Percentiles rank a stretch among this genome's conserved stretches.
Evolutionary conservation across 352 stramenopile species (phyloP).

Genomic region (Globisporangium uncinulatum): DNA sequence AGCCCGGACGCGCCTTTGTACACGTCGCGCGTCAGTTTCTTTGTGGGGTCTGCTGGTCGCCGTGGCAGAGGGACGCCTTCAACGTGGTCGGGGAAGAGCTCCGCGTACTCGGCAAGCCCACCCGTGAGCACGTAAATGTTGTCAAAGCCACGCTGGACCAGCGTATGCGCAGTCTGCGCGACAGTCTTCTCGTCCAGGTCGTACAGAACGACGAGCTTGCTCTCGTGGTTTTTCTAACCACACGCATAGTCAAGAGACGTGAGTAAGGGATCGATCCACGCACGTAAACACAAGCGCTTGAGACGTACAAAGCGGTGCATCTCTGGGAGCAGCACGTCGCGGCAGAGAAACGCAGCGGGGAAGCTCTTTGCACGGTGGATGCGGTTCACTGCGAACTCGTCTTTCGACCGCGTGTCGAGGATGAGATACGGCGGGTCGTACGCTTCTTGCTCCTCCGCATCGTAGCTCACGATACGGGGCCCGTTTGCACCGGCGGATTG

Average conservation of each 20-base stretch:
- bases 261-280: too few species aligned
- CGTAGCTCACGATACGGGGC: constrained; percentile 71
- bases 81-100: constrained; percentile 57
- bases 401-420: constrained; percentile 58
- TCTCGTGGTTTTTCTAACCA: constrained; percentile 63
- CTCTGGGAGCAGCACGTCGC: constrained; percentile 57
- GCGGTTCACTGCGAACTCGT: constrained; percentile 64
- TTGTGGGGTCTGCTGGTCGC: constrained; percentile 40
- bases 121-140: constrained; percentile 81
- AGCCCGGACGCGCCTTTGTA: constrained; percentile 47
- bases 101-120: constrained; percentile 56
- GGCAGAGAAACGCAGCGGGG: constrained; percentile 46
- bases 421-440: constrained; percentile 75
- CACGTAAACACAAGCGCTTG: constrained; percentile 4
- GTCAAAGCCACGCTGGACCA: constrained; percentile 80
- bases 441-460: constrained; percentile 68
- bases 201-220: constrained; percentile 75
- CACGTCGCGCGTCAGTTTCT: constrained; percentile 49
- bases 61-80: constrained; percentile 55
- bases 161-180: constrained; percentile 49
- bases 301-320: constrained; percentile 64
- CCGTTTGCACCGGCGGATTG: constrained; percentile 25
- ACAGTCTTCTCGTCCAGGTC: constrained; percentile 67
- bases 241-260: too few species aligned
- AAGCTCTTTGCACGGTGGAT: constrained; percentile 70